Evolutionary conservation across 176 grass and related monocot genomes (phyloP).

Genomic region (Secale cereale): DNA sequence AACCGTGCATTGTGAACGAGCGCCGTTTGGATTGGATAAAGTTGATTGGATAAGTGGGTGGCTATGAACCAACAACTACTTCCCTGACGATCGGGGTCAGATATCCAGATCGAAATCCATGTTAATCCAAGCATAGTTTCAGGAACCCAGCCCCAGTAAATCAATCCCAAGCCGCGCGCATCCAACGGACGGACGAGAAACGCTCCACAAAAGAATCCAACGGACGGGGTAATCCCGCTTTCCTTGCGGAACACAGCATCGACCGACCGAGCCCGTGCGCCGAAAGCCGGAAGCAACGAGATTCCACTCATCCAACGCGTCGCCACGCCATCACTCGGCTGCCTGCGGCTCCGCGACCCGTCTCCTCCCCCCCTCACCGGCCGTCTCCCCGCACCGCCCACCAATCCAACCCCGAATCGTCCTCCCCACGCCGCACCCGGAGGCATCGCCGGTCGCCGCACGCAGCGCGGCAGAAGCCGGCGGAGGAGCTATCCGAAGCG

Average conservation of each 20-base stretch:
- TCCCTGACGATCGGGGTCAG: background rate
- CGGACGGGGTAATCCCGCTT: background rate
- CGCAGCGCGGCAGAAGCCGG: background rate
- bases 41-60: background rate
- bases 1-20: background rate
- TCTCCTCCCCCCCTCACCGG: background rate
- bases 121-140: background rate
- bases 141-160: background rate
- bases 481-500: background rate
- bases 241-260: background rate
- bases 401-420: constrained; percentile 28
- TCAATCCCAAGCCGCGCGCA: background rate
- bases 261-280: background rate
- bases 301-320: background rate
- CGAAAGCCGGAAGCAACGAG: background rate
- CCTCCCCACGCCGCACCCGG: background rate
- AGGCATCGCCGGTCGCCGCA: background rate
- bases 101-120: background rate
- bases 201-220: background rate
- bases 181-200: background rate
- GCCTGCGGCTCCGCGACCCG: background rate
- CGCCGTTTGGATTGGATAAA: background rate
- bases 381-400: background rate
- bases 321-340: constrained; percentile 8
- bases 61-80: background rate